Evolutionary conservation across 2,329 filamentous ascomycete species (phyloP), one percentile per base, ranked within the genome.

Genomic region (Colletotrichum coccodes): DNA sequence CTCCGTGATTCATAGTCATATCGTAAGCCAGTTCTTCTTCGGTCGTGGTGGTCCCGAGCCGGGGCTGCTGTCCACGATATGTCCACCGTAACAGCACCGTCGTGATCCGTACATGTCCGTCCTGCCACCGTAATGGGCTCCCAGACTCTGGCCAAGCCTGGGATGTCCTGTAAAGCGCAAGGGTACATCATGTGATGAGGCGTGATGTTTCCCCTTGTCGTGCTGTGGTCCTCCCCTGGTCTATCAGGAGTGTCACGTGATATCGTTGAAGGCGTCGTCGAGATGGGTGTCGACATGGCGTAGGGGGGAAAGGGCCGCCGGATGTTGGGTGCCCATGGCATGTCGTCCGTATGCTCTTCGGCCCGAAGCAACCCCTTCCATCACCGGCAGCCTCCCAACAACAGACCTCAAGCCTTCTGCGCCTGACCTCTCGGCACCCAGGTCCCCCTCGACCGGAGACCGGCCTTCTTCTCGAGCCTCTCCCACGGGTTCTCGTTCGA

Each of bases 401-500:
- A 26, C 16, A 21, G 21, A 21, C 59, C 21, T 56, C 49, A 68
- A 6, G 53, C 47, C 23, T 40, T 38, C 54, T 60, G 60, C 14
- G 49, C 4, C 42, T 52, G 60, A 2, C 54, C 56, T 38, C 54
- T 59, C 6, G 62, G 14, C 3, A 85, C 70, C 87, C 87, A 90
- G 0, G 72, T 75, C 3, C 85, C 86, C 16, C 76, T 75, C 1
- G 84, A 69, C 44, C 78, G 72, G 53, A 90, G 71, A 0, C 84
- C 84, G 28, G 77, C 77, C 7, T 77, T 72, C 72, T 80, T 79
- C 76, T 91, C 89, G 23, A 91, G 78, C 9, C 75, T 77, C 58
- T 84, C 86, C 92, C 92, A 95, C 0, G 92, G 92, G 76, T 95
- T 93, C 76, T 90, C 85, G 73, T 93, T 89, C 70, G 91, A 92